Evolutionary conservation across 192 early-diverging fungal species (phyloP).

Genomic region (Mycoemilia scoparia): DNA sequence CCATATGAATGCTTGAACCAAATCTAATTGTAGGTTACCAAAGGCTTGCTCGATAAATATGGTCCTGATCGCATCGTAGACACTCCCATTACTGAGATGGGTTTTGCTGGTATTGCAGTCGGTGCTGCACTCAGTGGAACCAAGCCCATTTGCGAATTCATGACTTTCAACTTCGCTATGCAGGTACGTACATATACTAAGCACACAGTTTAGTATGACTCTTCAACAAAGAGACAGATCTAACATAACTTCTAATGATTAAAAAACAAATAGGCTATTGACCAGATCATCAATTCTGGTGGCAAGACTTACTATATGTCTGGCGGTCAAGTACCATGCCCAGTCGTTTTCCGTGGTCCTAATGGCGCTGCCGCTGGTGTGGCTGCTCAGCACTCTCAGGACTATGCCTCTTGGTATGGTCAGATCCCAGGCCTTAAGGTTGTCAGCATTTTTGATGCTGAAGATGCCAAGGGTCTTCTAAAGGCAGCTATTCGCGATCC

Average conservation of each 20-base stretch:
- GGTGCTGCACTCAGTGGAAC: slow-evolving; percentile 85
- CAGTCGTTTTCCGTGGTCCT: slow-evolving; percentile 96
- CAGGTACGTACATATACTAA: slow-evolving; percentile 39
- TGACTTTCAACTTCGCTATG: slow-evolving; percentile 99
- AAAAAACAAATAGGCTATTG: slow-evolving; percentile 68
- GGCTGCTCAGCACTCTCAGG: slow-evolving; percentile 96
- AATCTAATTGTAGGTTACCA: slow-evolving; percentile 77
- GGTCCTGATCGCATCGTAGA: slow-evolving; percentile 93
- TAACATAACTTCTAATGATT: too few species aligned
- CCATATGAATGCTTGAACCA: too few species aligned
- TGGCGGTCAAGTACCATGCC: slow-evolving; percentile 66
- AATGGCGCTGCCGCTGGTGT: slow-evolving; percentile 97
- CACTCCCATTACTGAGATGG: slow-evolving; percentile 98
- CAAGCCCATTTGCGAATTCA: slow-evolving; percentile 97
- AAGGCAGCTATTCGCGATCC: slow-evolving; percentile 97
- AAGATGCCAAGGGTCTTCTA: slow-evolving; percentile 92
- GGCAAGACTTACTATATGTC: slow-evolving; percentile 98
- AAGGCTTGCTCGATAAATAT: slow-evolving; percentile 93
- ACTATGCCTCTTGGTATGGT: slow-evolving; percentile 97
- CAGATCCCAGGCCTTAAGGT: slow-evolving; percentile 94
- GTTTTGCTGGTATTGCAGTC: slow-evolving; percentile 88
- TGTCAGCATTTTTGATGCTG: slow-evolving; percentile 84
- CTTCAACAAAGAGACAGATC: too few species aligned
- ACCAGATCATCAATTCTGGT: slow-evolving; percentile 97
- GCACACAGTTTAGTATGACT: neutral